Conservation (phyloP, 345 rosid genomes). For the Cardiospermum halicacabum region DNA sequence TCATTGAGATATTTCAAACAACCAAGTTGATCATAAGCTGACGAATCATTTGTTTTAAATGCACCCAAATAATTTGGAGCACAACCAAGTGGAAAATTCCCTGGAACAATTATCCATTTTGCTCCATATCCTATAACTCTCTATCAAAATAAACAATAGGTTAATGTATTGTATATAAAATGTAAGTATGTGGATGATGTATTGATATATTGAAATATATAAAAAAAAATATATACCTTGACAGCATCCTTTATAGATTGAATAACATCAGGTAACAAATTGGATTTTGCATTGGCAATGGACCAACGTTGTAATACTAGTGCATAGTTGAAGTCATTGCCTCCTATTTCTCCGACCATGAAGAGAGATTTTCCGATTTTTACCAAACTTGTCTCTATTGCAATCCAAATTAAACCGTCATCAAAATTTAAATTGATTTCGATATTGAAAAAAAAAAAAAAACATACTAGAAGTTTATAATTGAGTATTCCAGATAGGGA, state of each 20-base stretch:
- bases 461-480: too few relatives aligned
- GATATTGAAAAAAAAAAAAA: too few relatives aligned
- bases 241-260: slow-evolving; percentile 25
- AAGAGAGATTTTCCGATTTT: slow-evolving; percentile 25
- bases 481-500: too few relatives aligned
- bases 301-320: slow-evolving; percentile 20
- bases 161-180: too few relatives aligned
- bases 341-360: slow-evolving; percentile 38
- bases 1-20: slow-evolving; percentile 22
- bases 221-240: background rate
- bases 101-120: slow-evolving; percentile 6
- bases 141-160: background rate
- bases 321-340: slow-evolving; percentile 32
- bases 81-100: slow-evolving; percentile 16
- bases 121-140: slow-evolving; percentile 9
- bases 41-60: background rate
- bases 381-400: slow-evolving; percentile 8
- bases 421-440: too few relatives aligned
- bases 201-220: too few relatives aligned
- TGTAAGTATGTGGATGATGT: too few relatives aligned
- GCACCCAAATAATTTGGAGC: background rate
- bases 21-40: slow-evolving; percentile 15
- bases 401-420: too few relatives aligned
- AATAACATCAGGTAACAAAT: slow-evolving; percentile 30
- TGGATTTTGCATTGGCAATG: slow-evolving; percentile 17